Conservation (phyloP, 805 yeast species). For the Candida silvicultrix region DNA sequence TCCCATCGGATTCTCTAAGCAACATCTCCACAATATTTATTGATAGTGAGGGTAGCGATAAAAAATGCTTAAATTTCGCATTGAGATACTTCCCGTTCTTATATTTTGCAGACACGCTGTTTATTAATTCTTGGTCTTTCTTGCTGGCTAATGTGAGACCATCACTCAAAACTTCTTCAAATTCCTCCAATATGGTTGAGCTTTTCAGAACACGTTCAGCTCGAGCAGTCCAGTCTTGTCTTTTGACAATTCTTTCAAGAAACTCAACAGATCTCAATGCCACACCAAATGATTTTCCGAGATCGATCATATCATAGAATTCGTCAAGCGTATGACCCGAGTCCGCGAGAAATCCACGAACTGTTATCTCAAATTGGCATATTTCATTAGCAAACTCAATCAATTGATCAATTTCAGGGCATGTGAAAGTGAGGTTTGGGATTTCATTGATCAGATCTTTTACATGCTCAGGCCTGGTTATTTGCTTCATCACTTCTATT, state of each 20-base stretch:
- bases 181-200: constrained; percentile 16
- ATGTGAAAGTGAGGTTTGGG: constrained; percentile 41
- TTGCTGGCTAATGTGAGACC: constrained; percentile 20
- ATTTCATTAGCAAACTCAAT: constrained; percentile 47
- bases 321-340: constrained; percentile 32
- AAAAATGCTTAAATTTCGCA: constrained; percentile 4
- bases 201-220: constrained; percentile 15
- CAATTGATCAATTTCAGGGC: constrained; percentile 57
- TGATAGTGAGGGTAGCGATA: constrained; percentile 5
- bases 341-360: constrained; percentile 30
- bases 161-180: constrained; percentile 16
- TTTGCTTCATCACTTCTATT: neutral
- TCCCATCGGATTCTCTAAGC: constrained; percentile 1
- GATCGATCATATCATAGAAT: constrained; percentile 43
- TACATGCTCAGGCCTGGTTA: constrained; percentile 11
- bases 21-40: neutral
- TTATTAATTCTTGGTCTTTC: constrained; percentile 13
- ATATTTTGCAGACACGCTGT: constrained; percentile 5
- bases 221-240: constrained; percentile 33
- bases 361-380: constrained; percentile 41
- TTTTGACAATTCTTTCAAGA: constrained; percentile 31
- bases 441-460: constrained; percentile 35
- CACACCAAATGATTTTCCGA: constrained; percentile 58
- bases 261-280: constrained; percentile 40
- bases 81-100: constrained; percentile 12